These are phyloP conservation scores for Candida sanyaensis DNA, from an alignment of 1,139 yeast species.

Conservation along the genomic window DNA sequence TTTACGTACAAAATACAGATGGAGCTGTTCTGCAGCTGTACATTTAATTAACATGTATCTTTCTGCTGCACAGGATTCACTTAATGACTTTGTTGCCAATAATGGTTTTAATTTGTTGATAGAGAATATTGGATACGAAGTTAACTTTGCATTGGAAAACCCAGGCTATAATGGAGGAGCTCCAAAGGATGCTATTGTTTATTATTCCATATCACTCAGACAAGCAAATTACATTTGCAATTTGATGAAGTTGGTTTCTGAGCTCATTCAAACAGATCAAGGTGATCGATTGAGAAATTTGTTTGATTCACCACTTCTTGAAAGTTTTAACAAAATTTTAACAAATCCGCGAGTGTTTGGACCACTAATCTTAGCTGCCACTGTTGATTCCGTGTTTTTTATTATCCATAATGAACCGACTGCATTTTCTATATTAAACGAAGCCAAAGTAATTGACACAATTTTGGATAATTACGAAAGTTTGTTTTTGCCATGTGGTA, in stretches of 20 bases:
- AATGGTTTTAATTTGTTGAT: slow-evolving; percentile 70
- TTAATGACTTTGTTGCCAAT: slow-evolving; percentile 61
- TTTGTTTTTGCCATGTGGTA: slow-evolving; percentile 58
- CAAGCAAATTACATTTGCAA: slow-evolving; percentile 63
- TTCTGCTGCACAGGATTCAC: slow-evolving; percentile 44
- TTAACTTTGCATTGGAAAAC: slow-evolving; percentile 60
- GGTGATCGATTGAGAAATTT: slow-evolving; percentile 85
- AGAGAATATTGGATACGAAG: slow-evolving; percentile 63
- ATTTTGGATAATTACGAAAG: slow-evolving; percentile 57
- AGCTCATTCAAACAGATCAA: slow-evolving; percentile 68
- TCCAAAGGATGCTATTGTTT: slow-evolving; percentile 54
- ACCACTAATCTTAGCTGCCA: slow-evolving; percentile 60
- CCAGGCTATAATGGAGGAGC: slow-evolving; percentile 57
- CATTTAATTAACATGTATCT: slow-evolving; percentile 62
- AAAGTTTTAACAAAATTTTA: slow-evolving; percentile 61
- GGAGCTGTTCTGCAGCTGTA: slow-evolving; percentile 66
- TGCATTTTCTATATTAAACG: slow-evolving; percentile 77
- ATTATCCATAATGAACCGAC: slow-evolving; percentile 93
- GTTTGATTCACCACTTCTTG: slow-evolving; percentile 78
- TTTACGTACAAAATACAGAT: slow-evolving; percentile 50
- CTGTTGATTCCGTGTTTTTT: slow-evolving; percentile 66
- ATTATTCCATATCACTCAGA: slow-evolving; percentile 61
- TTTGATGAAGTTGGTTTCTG: slow-evolving; percentile 61
- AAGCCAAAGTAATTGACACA: slow-evolving; percentile 71
- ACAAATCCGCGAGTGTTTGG: slow-evolving; percentile 68